Evolutionary conservation across 176 grass and related monocot species (phyloP).

Genomic region (Zizania latifolia): DNA sequence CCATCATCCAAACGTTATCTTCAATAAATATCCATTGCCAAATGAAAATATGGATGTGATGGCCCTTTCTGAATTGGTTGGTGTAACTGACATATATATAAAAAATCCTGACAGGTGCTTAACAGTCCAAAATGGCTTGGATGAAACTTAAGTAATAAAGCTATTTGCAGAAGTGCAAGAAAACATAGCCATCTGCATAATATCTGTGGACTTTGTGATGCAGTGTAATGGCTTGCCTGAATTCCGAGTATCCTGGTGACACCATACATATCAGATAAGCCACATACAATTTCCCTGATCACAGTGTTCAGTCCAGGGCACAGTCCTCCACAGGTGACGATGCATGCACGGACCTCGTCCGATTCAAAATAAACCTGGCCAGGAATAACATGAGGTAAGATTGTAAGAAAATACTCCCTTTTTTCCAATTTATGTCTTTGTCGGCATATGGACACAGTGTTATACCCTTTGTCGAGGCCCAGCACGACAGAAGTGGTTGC

Average conservation of each 20-base stretch:
- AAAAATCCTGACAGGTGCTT: background rate
- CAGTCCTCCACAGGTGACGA: constrained; percentile 95
- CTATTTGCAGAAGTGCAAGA: background rate
- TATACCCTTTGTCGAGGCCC: constrained; percentile 84
- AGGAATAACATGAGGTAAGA: constrained; percentile 1
- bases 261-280: constrained; percentile 88
- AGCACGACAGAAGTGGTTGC: constrained; percentile 79
- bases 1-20: background rate
- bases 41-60: background rate
- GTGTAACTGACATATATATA: background rate
- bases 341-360: constrained; percentile 88
- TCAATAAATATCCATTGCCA: background rate
- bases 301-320: constrained; percentile 98
- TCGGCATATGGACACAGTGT: background rate
- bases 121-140: background rate
- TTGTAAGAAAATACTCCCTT: background rate
- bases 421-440: background rate
- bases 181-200: background rate
- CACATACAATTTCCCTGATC: constrained; percentile 96
- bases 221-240: constrained; percentile 42
- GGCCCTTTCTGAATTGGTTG: background rate
- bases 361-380: constrained; percentile 80
- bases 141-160: background rate
- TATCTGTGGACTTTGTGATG: background rate
- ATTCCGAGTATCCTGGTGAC: constrained; percentile 83